Evolutionary conservation across 1,139 yeast genomes (phyloP), one percentile per base, ranked within the genome.

Genomic region (Petasospora rhodanensis): DNA sequence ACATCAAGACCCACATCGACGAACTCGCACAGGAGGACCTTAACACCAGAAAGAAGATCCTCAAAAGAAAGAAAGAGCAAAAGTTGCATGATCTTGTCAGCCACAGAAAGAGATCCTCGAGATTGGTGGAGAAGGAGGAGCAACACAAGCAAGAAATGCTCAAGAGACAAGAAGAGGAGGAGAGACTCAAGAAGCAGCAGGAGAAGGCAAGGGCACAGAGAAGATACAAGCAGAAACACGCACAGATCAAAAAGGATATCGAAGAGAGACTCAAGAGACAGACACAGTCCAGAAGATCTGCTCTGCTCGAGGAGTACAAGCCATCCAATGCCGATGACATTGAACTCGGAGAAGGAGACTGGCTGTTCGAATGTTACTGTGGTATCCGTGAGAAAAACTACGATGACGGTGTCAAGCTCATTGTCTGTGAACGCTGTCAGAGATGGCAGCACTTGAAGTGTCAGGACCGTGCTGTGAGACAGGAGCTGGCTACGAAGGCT

Each of bases 111-210:
- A 59, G 72, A 40, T 68, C 74, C 5, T 64, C 72, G 7, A 57
- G 76, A 50, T 51, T 70, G 24, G 72, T 68, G 47, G 70, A 73
- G 18, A 70, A 64, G 46, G 76, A 70, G 42, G 65, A 63, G 38
- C 68, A 66, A 32, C 58, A 55, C 31, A 61, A 56, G 29, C 55
- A 56, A 18, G 72, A 65, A 27, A 33, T 35, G 16, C 40, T 39
- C 21, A 32, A 34, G 18, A 38, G 40, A 31, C 42, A 41, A 20
- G 49, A 44, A 12, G 55, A 54, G 21, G 56, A 51, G 14, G 49
- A 52, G 26, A 24, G 31, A 5, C 37, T 42, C 24, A 41, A 37
- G 29, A 45, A 49, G 21, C 52, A 49, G 18, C 43, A 43, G 14
- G 47, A 45, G 7, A 41, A 42, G 29, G 33, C 40, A 2, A 49